A percentile compares a stretch with the other conserved stretches of the same genome.
phyloP scores from a whole-genome alignment of 1,284 basidiomycete species.

The Ganoderma leucocontextum region DNA sequence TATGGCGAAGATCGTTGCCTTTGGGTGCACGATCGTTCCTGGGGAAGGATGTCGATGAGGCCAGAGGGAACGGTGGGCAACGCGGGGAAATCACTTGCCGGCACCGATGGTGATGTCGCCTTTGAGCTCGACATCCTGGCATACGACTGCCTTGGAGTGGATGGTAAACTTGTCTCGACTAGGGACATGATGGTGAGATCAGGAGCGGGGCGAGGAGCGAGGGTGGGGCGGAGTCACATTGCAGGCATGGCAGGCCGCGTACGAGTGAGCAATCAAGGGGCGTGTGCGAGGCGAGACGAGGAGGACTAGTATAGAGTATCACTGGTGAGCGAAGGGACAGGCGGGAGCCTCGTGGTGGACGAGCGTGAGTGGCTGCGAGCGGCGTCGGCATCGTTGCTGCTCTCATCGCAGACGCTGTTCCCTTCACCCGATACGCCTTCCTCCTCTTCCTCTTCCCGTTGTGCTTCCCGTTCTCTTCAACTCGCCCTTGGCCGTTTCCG shows the following conservation, averaged over 20 bases:
- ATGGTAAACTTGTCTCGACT: constrained; percentile 47
- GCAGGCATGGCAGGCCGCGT: constrained; percentile 30
- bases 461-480: constrained; percentile 10
- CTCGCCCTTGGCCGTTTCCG: constrained; percentile 4
- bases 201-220: neutral
- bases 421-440: constrained; percentile 28
- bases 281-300: neutral
- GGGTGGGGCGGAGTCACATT: constrained; percentile 24
- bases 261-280: neutral
- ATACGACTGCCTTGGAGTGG: constrained; percentile 73
- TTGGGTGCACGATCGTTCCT: constrained; percentile 93
- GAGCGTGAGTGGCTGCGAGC: neutral
- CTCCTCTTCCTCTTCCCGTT: constrained; percentile 12
- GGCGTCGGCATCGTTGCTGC: constrained; percentile 2
- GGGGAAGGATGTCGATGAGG: constrained; percentile 1
- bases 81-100: constrained; percentile 50
- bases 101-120: constrained; percentile 91
- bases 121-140: constrained; percentile 88
- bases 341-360: constrained; percentile 14
- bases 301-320: neutral
- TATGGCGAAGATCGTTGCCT: constrained; percentile 89
- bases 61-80: neutral
- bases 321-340: neutral
- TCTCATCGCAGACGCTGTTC: constrained; percentile 1
- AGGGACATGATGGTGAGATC: constrained; percentile 10